Base-by-base conservation (phyloP, 768 basidiomycete genomes). In the Gautieria morchelliformis region DNA sequence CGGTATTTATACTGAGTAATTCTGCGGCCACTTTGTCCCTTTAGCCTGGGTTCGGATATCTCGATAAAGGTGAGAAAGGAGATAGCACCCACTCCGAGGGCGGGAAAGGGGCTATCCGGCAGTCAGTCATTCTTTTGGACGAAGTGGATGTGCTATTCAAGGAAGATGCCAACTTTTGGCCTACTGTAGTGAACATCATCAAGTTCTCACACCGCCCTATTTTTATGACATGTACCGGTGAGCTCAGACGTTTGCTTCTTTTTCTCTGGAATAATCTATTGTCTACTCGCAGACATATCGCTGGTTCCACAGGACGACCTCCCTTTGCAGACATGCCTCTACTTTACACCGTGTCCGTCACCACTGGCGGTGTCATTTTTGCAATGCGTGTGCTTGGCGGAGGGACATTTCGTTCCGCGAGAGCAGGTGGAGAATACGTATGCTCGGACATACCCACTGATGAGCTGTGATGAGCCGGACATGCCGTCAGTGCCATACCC, bases 141-240 rank as follows among this genome's bases (percentile, higher is more conserved):
- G 96, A 99, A 67, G 95, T 92, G 7, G 96, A 99, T 69, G 81
- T 98, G 42, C 73, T 98, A 48, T 99, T 85, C 72, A 83, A 82
- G 59, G 89, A 93, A 50, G 96, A 94, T 71, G 67, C 69, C 33
- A 85, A 83, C 61, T 98, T 93, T 69, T 95, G 91, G 91, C 77
- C 85, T 15, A 80, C 87, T 2, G 80, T 97, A 27, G 75, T 87
- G 9, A 78, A 81, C 56, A 78, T 99, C 59, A 93, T 97, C 66
- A 82, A 79, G 59, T 79, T 87, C 17, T 91, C 91, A 62, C 83
- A 81, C 63, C 75, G 96, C 56, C 95, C 96, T 6, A 87, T 99
- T 42, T 79, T 99, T 52, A 80, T 93, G 72, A 98, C 95, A 54
- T 98, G 96, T 70, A 96, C 94, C 63, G 93, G 95, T 93, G 65